Evolutionary conservation across 1,284 basidiomycete species (phyloP).

Genomic region (Hemileia vastatrix): DNA sequence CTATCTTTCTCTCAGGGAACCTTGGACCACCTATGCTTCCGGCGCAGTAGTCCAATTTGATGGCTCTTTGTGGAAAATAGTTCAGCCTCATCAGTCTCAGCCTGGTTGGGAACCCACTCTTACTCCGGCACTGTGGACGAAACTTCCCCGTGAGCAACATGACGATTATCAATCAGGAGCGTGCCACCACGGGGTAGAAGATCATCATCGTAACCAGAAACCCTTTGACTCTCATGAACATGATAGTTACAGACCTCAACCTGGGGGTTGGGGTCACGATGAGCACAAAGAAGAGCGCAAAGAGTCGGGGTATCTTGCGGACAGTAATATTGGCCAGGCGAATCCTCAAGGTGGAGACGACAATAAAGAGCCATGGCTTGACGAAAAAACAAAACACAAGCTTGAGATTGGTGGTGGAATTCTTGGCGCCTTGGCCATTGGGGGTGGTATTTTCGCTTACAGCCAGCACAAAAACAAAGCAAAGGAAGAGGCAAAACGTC

Average conservation of each 20-base stretch:
- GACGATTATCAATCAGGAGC: slow-evolving; percentile 6
- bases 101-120: slow-evolving; percentile 14
- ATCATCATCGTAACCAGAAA: slow-evolving; percentile 11
- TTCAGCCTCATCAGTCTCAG: slow-evolving; percentile 18
- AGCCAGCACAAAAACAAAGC: slow-evolving; percentile 17
- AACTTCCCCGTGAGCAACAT: slow-evolving; percentile 5
- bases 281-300: slow-evolving; percentile 4
- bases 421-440: slow-evolving; percentile 10
- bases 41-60: slow-evolving; percentile 15
- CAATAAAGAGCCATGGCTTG: slow-evolving; percentile 11
- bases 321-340: no score
- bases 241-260: slow-evolving; percentile 8
- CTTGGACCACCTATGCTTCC: slow-evolving; percentile 7
- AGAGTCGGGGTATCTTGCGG: no score
- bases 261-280: slow-evolving; percentile 13
- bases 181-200: slow-evolving; percentile 5
- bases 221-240: slow-evolving; percentile 1
- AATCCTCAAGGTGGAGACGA: neutral
- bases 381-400: slow-evolving; percentile 16
- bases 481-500: slow-evolving; percentile 13
- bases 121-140: slow-evolving; percentile 10
- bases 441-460: slow-evolving; percentile 14
- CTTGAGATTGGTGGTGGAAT: slow-evolving; percentile 16
- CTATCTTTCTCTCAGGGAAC: neutral
- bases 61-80: slow-evolving; percentile 11